Conservation (phyloP, 2,329 filamentous ascomycete genomes). For the Chrysoporthe austroafricana region DNA sequence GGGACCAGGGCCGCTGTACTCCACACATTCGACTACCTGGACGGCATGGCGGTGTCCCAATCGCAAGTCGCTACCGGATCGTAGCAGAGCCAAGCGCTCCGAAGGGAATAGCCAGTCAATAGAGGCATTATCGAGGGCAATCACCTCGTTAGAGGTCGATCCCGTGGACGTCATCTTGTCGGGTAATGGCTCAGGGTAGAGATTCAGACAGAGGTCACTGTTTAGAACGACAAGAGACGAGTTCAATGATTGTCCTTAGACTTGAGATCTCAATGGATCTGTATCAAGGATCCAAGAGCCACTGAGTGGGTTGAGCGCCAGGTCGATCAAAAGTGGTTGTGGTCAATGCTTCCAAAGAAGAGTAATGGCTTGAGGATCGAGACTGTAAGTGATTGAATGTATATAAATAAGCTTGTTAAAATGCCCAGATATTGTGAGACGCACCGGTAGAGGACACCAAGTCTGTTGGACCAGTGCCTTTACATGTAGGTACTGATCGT, state of each 20-base stretch:
- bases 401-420: neutral
- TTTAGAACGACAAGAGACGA: neutral
- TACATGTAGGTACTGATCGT: neutral
- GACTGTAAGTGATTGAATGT: neutral
- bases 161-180: neutral
- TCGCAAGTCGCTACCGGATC: neutral
- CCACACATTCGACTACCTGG: neutral
- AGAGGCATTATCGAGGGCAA: too few relatives aligned
- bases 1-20: neutral
- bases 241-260: neutral
- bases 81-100: neutral
- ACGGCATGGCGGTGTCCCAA: neutral
- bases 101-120: neutral
- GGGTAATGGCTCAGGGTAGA: neutral
- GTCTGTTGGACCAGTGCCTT: neutral
- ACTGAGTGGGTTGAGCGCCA: too few relatives aligned
- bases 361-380: neutral
- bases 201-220: neutral
- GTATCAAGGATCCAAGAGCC: too few relatives aligned
- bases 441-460: too few relatives aligned
- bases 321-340: neutral
- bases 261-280: too few relatives aligned
- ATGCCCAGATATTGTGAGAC: neutral
- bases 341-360: neutral
- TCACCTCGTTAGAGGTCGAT: neutral